Base-by-base conservation (phyloP, 2,329 filamentous ascomycete genomes). In the Esteya vermicola region DNA sequence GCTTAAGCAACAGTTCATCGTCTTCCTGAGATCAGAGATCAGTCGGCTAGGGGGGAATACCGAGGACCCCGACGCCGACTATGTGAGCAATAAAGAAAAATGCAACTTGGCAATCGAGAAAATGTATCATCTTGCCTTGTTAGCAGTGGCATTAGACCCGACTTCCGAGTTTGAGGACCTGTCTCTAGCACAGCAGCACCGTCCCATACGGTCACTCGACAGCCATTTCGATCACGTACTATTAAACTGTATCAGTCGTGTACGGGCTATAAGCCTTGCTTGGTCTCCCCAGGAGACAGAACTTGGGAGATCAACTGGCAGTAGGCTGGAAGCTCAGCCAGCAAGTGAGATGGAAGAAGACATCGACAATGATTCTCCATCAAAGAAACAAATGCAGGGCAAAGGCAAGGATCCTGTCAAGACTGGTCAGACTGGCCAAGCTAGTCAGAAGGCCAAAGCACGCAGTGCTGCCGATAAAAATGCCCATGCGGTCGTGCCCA, bases 401-500 rank as follows among this genome's bases (percentile, higher is more conserved):
- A 21, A 33, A 13, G 9, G 18, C 7, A 9, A 4, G 14, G 31
- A 18, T 21, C 9, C 31, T 10, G 18, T 13, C 4, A 33, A n/a
- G n/a, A n/a, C n/a, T n/a, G n/a, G n/a, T n/a, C n/a, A n/a, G n/a
- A n/a, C n/a, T n/a, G n/a, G n/a, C n/a, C n/a, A n/a, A n/a, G n/a
- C n/a, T n/a, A n/a, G n/a, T n/a, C n/a, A 18, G n/a, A 32, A 32
- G 30, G 21, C 6, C 18, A 20, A n/a, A 26, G n/a, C 21, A 18
- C 33, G 33, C 18, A 22, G 16, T 3, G 25, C 35, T 22, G 40
- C 31, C 4, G 40, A 38, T 36, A 25, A 9, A 3, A 30, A 27
- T n/a, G 40, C 40, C 22, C 40, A 42, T 12, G n/a, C 5, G 4
- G 19, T 18, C 4, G 40, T 38, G 28, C 35, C 40, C n/a, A 13